Percentiles rank a stretch among this genome's conserved stretches.
phyloP scores from a whole-genome alignment of 139 green algal species.

The Asterochloris sp. region DNA sequence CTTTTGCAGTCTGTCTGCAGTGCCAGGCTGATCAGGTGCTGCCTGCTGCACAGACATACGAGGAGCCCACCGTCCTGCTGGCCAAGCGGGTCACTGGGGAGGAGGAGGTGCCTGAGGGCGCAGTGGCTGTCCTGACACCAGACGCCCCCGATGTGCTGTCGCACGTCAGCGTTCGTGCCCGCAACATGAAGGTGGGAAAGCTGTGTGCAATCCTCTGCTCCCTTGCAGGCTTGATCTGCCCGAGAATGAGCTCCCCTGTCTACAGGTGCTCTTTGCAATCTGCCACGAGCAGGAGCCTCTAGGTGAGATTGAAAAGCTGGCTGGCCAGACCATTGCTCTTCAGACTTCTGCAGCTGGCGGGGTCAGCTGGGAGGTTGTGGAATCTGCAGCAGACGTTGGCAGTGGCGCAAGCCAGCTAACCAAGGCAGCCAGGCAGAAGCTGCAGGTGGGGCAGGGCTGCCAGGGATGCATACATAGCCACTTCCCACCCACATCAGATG shows the following conservation, averaged over 20 bases:
- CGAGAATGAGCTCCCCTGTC: too few species aligned
- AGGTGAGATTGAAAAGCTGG: slow-evolving; percentile 40
- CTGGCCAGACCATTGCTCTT: slow-evolving; percentile 19
- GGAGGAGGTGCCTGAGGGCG: slow-evolving; percentile 93
- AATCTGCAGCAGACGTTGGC: neutral
- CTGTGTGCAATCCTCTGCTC: slow-evolving; percentile 34
- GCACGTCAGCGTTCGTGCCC: slow-evolving; percentile 85
- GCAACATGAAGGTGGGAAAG: slow-evolving; percentile 71
- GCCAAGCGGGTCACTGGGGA: slow-evolving; percentile 81
- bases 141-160: slow-evolving; percentile 88
- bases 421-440: slow-evolving; percentile 13
- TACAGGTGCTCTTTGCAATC: slow-evolving; percentile 28
- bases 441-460: slow-evolving; percentile 31
- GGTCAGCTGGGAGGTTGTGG: slow-evolving; percentile 64
- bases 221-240: slow-evolving; percentile 8
- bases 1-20: too few species aligned
- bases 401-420: neutral
- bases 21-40: neutral
- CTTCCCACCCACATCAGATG: too few species aligned
- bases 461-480: too few species aligned
- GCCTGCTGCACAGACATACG: slow-evolving; percentile 47
- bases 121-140: slow-evolving; percentile 80
- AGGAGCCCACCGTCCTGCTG: slow-evolving; percentile 80
- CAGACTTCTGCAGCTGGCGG: slow-evolving; percentile 68
- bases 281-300: slow-evolving; percentile 60